These are phyloP conservation scores for Paraphaeosphaeria minitans DNA, from an alignment of 2,329 filamentous ascomycete species.

Conservation along the genomic window DNA sequence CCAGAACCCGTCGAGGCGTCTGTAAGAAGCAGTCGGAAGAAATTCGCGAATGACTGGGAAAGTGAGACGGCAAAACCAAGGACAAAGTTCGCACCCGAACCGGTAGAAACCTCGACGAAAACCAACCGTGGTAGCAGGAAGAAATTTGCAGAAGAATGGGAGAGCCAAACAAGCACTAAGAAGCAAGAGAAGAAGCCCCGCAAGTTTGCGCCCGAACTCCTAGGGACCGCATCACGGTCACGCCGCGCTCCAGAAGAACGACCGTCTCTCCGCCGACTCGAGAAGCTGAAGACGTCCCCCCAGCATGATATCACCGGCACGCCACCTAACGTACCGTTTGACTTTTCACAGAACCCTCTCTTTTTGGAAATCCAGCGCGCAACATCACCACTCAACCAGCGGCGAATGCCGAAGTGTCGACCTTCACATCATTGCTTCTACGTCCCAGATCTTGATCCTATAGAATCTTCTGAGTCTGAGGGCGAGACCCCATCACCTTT, in stretches of 20 bases:
- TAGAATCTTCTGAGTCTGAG: constrained; percentile 65
- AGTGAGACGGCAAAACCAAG: not conserved
- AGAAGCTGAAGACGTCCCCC: constrained; percentile 74
- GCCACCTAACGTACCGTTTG: constrained; percentile 43
- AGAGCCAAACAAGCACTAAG: not conserved
- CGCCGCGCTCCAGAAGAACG: constrained; percentile 68
- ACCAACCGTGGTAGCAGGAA: constrained; percentile 11
- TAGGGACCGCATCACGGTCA: constrained; percentile 77
- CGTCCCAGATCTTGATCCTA: constrained; percentile 65
- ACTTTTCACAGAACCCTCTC: constrained; percentile 38
- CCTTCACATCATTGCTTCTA: constrained; percentile 61
- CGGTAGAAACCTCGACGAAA: constrained; percentile 10
- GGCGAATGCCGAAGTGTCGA: constrained; percentile 38
- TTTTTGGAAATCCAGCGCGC: constrained; percentile 44
- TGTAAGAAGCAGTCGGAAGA: constrained; percentile 13
- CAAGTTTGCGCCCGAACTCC: constrained; percentile 76
- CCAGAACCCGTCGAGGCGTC: constrained; percentile 12
- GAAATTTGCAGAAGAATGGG: constrained; percentile 6
- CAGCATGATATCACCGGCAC: constrained; percentile 54
- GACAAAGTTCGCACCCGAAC: constrained; percentile 8
- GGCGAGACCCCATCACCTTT: constrained; percentile 54
- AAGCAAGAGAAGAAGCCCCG: constrained; percentile 27
- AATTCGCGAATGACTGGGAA: constrained; percentile 1
- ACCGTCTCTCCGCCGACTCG: constrained; percentile 66
- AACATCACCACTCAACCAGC: constrained; percentile 37